Percentiles rank a stretch among this genome's conserved stretches.
Evolutionary conservation across 1,139 yeast species (phyloP).

Genomic region (Zygosaccharomyces sapae): DNA sequence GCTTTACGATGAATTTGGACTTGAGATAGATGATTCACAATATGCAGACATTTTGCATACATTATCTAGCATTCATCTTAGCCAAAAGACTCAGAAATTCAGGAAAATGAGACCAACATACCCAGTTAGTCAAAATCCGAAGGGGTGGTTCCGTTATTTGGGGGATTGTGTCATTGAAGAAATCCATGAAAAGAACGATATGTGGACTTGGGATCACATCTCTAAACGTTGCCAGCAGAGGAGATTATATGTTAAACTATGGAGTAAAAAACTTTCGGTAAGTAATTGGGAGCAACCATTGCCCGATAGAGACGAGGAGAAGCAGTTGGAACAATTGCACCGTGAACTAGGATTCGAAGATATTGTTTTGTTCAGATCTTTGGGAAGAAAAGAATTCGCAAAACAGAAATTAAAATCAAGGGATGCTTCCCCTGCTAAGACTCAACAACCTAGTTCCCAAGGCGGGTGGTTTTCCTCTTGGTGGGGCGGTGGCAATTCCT

Average conservation of each 20-base stretch:
- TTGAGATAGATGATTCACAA: conserved; percentile 79
- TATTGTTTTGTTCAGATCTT: conserved; percentile 75
- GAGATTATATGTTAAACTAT: conserved; percentile 58
- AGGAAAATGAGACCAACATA: conserved; percentile 64
- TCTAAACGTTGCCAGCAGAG: conserved; percentile 69
- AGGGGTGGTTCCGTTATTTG: conserved; percentile 77
- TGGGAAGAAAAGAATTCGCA: conserved; percentile 64
- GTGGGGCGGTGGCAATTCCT: conserved; percentile 45
- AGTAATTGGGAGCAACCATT: conserved; percentile 32
- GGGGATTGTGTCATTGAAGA: conserved; percentile 70
- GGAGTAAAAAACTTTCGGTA: conserved; percentile 51
- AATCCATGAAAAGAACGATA: conserved; percentile 72
- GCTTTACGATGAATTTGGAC: conserved; percentile 80
- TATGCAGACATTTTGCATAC: conserved; percentile 80
- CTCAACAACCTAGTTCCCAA: conserved; percentile 15
- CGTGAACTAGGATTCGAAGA: conserved; percentile 65
- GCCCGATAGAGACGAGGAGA: conserved; percentile 37
- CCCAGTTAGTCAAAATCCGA: conserved; percentile 62
- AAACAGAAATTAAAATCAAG: conserved; percentile 45
- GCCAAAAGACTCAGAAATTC: conserved; percentile 69
- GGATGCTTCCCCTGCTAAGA: conserved; percentile 16
- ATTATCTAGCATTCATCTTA: conserved; percentile 77
- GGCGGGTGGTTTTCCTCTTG: conserved; percentile 59
- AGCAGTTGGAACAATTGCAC: conserved; percentile 52
- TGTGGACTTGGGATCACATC: conserved; percentile 88